A percentile compares a stretch with the other conserved stretches of the same genome.
These are phyloP conservation scores for Cucumis hystrix DNA, from an alignment of 306 rosid species.

Conservation along the genomic window DNA sequence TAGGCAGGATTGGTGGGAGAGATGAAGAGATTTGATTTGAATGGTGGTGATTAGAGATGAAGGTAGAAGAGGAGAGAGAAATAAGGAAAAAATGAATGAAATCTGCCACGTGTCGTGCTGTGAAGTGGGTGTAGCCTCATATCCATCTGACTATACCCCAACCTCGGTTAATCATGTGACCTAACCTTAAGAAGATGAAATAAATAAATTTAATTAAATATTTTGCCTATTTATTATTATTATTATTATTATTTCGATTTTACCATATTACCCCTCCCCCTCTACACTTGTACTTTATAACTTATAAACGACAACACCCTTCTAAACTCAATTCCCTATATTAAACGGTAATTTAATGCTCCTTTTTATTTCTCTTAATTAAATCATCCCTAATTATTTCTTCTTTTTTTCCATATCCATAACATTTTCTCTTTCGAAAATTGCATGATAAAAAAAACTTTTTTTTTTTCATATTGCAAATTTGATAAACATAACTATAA, in stretches of 20 bases:
- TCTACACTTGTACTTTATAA: neutral
- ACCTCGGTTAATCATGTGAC: conserved; percentile 44
- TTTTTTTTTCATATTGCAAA: too few species aligned
- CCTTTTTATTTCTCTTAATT: too few species aligned
- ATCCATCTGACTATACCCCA: conserved; percentile 27
- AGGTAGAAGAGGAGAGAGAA: too few species aligned
- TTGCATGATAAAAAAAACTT: too few species aligned
- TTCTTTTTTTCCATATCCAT: too few species aligned
- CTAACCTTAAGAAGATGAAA: conserved; percentile 42
- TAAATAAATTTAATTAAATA: too few species aligned
- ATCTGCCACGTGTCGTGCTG: conserved; percentile 38
- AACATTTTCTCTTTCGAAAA: too few species aligned
- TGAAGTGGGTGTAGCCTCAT: conserved; percentile 21
- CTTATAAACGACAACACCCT: neutral
- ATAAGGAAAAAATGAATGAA: conserved; percentile 7
- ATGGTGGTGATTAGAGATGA: conserved; percentile 18
- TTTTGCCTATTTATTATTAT: neutral
- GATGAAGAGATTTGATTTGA: neutral
- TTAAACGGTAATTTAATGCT: neutral
- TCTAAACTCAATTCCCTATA: neutral
- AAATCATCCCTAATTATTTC: too few species aligned
- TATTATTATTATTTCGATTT: neutral
- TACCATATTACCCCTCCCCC: neutral
- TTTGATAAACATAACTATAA: too few species aligned
- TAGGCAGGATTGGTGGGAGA: too few species aligned